Conservation (phyloP, 192 early-diverging fungal species). For the Rhizophlyctis rosea region DNA sequence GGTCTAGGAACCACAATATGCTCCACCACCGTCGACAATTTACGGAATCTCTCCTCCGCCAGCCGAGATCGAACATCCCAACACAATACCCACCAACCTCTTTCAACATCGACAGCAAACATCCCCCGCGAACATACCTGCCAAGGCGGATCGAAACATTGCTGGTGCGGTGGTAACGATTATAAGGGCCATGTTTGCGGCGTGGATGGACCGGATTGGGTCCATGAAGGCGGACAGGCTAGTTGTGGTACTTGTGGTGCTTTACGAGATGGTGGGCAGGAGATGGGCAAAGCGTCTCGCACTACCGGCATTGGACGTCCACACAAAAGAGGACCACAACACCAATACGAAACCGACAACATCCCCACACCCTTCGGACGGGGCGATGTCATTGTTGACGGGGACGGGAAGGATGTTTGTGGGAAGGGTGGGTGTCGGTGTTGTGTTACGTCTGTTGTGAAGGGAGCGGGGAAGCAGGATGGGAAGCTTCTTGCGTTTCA, state of each 20-base stretch:
- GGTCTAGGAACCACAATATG: conserved; percentile 45
- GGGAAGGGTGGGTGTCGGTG: background rate
- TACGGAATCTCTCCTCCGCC: background rate
- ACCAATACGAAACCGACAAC: background rate
- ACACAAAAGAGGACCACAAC: background rate
- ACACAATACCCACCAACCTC: background rate
- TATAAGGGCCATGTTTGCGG: no score
- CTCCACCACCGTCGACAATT: conserved; percentile 14
- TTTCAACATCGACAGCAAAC: background rate
- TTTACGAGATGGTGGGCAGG: no score
- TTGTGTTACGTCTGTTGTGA: background rate
- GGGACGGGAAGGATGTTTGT: no score
- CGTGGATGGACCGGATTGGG: no score
- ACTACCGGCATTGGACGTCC: no score
- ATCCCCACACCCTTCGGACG: no score
- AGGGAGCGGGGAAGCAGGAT: background rate
- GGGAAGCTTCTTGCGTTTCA: no score
- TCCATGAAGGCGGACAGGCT: background rate
- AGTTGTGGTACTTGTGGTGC: background rate
- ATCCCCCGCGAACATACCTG: background rate
- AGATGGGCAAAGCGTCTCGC: no score
- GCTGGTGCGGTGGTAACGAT: no score
- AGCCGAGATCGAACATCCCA: background rate
- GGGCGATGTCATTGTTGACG: no score
- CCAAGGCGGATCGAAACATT: no score